Percentiles rank a stretch among this genome's conserved stretches.
Conservation (phyloP, 2,329 filamentous ascomycete genomes). For the Colletotrichum sp. region DNA sequence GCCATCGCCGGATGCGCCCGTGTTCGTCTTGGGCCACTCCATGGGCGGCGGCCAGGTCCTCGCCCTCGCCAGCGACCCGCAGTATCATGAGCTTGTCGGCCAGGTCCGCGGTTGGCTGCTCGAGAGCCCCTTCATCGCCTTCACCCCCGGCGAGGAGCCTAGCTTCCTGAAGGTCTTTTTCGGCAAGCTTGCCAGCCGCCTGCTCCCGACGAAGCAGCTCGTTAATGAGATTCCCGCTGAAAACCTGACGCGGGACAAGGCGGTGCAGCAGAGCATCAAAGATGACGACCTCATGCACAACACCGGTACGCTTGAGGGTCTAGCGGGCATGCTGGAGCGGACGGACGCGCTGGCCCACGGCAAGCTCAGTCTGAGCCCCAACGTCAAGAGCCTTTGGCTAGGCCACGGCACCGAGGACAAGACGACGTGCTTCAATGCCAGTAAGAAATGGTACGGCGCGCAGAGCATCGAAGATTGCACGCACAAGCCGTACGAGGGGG, state of each 20-base stretch:
- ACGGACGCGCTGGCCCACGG: conserved; percentile 65
- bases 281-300: conserved; percentile 79
- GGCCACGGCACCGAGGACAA: conserved; percentile 79
- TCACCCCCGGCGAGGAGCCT: conserved; percentile 70
- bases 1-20: conserved; percentile 52
- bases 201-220: conserved; percentile 73
- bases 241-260: conserved; percentile 71
- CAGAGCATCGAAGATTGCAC: conserved; percentile 69
- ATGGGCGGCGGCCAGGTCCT: conserved; percentile 88
- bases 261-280: conserved; percentile 62
- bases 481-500: conserved; percentile 77
- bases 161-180: conserved; percentile 64
- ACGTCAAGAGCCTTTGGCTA: conserved; percentile 71
- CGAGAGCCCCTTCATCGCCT: conserved; percentile 79
- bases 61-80: conserved; percentile 57
- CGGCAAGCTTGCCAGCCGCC: conserved; percentile 69
- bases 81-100: conserved; percentile 58
- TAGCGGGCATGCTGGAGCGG: conserved; percentile 79
- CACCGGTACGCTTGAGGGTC: conserved; percentile 83
- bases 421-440: conserved; percentile 69
- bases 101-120: conserved; percentile 76
- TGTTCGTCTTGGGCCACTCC: conserved; percentile 89
- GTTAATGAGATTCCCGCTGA: conserved; percentile 67
- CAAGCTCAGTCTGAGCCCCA: conserved; percentile 52
- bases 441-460: conserved; percentile 66